These are phyloP conservation scores for Bifiguratus adelaidae DNA, from an alignment of 192 early-diverging fungal genomes.

Conservation along the genomic window DNA sequence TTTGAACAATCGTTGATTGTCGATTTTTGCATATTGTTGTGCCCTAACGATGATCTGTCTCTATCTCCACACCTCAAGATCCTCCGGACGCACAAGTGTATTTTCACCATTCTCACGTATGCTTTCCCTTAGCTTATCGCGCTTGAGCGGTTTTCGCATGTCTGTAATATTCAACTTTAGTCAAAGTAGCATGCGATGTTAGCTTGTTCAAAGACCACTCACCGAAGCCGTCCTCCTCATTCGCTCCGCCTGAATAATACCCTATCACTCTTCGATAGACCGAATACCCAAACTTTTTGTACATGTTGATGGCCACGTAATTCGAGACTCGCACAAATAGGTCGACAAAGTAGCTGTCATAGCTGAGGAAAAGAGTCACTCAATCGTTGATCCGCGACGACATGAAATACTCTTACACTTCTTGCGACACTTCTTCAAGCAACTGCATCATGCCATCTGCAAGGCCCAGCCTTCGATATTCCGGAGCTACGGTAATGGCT, in stretches of 20 bases:
- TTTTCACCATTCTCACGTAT: constrained; percentile 41
- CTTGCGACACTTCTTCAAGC: constrained; percentile 85
- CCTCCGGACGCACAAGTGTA: constrained; percentile 32
- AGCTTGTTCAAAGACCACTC: not conserved
- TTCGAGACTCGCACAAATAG: constrained; percentile 94
- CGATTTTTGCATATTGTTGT: no score
- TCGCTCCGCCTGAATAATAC: constrained; percentile 69
- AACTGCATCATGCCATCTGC: constrained; percentile 82
- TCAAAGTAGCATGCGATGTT: not conserved
- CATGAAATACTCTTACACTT: constrained; percentile 34
- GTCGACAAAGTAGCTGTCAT: constrained; percentile 91
- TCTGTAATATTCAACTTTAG: constrained; percentile 33
- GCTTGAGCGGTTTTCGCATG: constrained; percentile 88
- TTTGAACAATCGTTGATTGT: no score
- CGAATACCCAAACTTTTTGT: constrained; percentile 83
- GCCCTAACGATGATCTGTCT: not conserved
- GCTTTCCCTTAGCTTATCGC: constrained; percentile 64
- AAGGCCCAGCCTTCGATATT: constrained; percentile 85
- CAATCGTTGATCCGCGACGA: no score
- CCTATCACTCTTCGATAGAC: constrained; percentile 79
- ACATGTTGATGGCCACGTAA: constrained; percentile 85
- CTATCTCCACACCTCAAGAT: constrained; percentile 24
- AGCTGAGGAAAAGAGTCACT: constrained; percentile 24
- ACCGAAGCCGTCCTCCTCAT: constrained; percentile 36
- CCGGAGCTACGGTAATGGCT: constrained; percentile 92